Base-by-base conservation (phyloP, 345 rosid genomes). In the Corymbia maculata region DNA sequence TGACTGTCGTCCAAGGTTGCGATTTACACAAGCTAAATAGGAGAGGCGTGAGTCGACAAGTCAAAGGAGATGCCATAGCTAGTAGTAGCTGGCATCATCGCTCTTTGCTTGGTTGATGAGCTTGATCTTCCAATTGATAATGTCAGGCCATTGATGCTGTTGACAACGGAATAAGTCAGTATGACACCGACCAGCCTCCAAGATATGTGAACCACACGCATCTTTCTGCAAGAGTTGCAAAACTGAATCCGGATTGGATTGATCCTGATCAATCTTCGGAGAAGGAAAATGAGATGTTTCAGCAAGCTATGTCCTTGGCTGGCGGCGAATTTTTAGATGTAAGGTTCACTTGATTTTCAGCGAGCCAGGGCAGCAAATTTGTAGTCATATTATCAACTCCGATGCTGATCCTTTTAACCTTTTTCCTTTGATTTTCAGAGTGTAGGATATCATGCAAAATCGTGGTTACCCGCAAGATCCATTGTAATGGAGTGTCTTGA, bases 391-490 rank as follows among this genome's bases (percentile, higher is more conserved):
- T 17, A 36, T 16, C 28, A 19, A 36, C 47, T 70, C 24, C 13
- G 42, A 64, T 66, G 51, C 28, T 68, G 36, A 26, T 70, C 68
- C 49, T 44, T 7, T 85, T 85, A 87, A 59, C 42, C 79, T 86
- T 87, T n/a, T 28, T 32, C 51, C 51, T 88, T 87, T 80, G 30
- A 66, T 82, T 92, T 93, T 87, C 93, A 96, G 98, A 91, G 92
- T 94, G 94, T 96, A 79, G 90, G 93, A 49, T 98, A 88, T 92
- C 94, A 96, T 89, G 93, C 95, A 32, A 95, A 90, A 89, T 97
- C 98, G 24, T 98, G 99, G 99, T 93, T 97, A 89, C 99, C 98
- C 5, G 98, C 98, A 50, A 91, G 98, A 47, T 93, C 98, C 86
- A 95, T 97, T 85, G 98, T 97, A 80, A 91, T 93, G 90, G 95